These are phyloP conservation scores for Austroboletus novae-zelandiae DNA, from an alignment of 1,284 basidiomycete species.

Conservation along the genomic window DNA sequence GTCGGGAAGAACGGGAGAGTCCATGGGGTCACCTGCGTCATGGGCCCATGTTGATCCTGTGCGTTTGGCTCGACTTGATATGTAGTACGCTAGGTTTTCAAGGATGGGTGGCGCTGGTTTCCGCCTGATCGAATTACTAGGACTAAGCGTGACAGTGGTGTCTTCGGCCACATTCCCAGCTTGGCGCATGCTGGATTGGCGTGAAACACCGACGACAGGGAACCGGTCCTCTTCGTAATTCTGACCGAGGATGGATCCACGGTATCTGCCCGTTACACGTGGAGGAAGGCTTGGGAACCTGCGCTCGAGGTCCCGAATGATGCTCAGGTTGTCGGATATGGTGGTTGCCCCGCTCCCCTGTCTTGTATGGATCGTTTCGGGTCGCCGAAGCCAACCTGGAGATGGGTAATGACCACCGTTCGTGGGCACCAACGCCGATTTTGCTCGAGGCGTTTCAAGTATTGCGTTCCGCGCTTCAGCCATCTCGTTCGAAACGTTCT, in stretches of 20 bases:
- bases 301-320: slow-evolving; percentile 46
- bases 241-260: slow-evolving; percentile 32
- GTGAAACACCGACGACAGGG: slow-evolving; percentile 29
- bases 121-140: slow-evolving; percentile 28
- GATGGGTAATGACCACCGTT: background rate
- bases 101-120: slow-evolving; percentile 33
- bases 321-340: slow-evolving; percentile 39
- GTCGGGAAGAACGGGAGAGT: slow-evolving; percentile 6
- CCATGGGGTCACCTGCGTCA: background rate
- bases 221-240: slow-evolving; percentile 24
- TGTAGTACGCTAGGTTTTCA: slow-evolving; percentile 7
- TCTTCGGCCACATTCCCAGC: slow-evolving; percentile 3
- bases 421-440: slow-evolving; percentile 7
- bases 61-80: slow-evolving; percentile 7
- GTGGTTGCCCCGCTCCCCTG: slow-evolving; percentile 21
- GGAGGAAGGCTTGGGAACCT: slow-evolving; percentile 54
- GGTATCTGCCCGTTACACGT: slow-evolving; percentile 32
- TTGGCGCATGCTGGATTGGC: slow-evolving; percentile 21
- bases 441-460: slow-evolving; percentile 8
- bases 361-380: slow-evolving; percentile 5
- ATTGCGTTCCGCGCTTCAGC: slow-evolving; percentile 2
- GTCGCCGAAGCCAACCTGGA: slow-evolving; percentile 17
- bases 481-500: slow-evolving; percentile 10
- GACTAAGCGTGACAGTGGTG: slow-evolving; percentile 5
- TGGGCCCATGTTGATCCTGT: slow-evolving; percentile 22